A percentile compares a stretch with the other conserved stretches of the same genome.
Evolutionary conservation across 2,329 filamentous ascomycete species (phyloP).

Genomic region (Fusarium compactum): DNA sequence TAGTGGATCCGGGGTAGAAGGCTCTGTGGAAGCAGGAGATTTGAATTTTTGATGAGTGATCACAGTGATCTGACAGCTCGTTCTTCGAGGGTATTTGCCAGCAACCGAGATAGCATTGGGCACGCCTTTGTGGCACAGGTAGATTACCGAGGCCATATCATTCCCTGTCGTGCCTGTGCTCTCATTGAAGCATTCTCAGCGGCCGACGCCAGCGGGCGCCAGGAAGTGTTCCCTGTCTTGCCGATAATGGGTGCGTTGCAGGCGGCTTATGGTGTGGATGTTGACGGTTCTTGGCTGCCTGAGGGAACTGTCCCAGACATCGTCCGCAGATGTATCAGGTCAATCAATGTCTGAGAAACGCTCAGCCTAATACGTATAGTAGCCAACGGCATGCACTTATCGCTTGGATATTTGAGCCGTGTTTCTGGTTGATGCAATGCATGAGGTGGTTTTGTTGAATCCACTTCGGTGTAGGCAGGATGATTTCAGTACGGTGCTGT

Average conservation of each 20-base stretch:
- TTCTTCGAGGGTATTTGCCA: conserved; percentile 14
- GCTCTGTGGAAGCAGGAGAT: conserved; percentile 28
- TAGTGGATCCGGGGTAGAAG: conserved; percentile 49
- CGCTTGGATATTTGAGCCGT: conserved; percentile 7
- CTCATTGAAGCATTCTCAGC: conserved; percentile 29
- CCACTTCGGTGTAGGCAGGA: conserved; percentile 22
- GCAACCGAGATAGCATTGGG: conserved; percentile 24
- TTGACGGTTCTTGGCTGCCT: conserved; percentile 29
- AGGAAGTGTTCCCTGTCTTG: conserved; percentile 14
- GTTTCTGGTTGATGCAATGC: conserved; percentile 17
- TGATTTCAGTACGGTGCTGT: background rate
- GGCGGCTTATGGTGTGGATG: conserved; percentile 27
- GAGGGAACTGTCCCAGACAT: background rate
- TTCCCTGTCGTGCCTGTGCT: conserved; percentile 15
- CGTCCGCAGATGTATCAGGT: conserved; percentile 7
- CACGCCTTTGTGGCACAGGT: conserved; percentile 14
- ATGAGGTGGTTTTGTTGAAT: conserved; percentile 6
- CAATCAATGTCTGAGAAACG: background rate
- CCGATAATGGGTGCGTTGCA: conserved; percentile 6
- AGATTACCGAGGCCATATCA: conserved; percentile 38
- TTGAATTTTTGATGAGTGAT: conserved; percentile 34
- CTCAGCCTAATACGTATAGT: conserved; percentile 2
- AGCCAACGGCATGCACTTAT: conserved; percentile 1
- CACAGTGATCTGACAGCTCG: conserved; percentile 11
- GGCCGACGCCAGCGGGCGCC: conserved; percentile 38